These are phyloP conservation scores for Forsythia suspensa DNA, from an alignment of 257 asterid species.

Conservation along the genomic window DNA sequence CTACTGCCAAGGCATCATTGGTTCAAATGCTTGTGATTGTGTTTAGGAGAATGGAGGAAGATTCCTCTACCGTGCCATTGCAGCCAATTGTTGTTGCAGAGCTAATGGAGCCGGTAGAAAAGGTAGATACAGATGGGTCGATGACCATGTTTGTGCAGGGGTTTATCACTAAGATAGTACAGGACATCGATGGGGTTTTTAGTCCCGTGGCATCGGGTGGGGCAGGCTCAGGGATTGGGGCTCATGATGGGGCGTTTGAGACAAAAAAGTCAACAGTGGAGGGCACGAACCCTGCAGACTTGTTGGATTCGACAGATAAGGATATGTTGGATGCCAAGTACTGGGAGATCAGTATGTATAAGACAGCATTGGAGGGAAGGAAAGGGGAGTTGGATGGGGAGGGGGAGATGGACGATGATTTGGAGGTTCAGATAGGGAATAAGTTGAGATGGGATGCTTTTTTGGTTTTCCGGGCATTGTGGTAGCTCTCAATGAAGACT, in stretches of 20 bases:
- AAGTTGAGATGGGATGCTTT: constrained; percentile 95
- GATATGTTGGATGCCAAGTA: constrained; percentile 99
- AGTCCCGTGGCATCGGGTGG: constrained; percentile 66
- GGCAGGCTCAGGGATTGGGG: constrained; percentile 40
- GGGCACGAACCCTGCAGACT: constrained; percentile 93
- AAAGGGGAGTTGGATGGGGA: constrained; percentile 97
- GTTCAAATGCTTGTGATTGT: constrained; percentile 97
- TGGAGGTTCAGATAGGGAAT: constrained; percentile 96
- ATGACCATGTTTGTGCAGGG: constrained; percentile 93
- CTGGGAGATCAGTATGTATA: constrained; percentile 99
- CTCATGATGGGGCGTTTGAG: constrained; percentile 97
- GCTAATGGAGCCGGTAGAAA: constrained; percentile 85
- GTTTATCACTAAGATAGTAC: constrained; percentile 80
- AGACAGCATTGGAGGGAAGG: constrained; percentile 94
- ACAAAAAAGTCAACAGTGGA: constrained; percentile 91
- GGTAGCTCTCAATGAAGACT: constrained; percentile 97
- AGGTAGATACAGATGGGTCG: constrained; percentile 76
- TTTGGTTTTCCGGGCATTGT: constrained; percentile 88
- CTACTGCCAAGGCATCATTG: constrained; percentile 94
- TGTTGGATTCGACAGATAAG: constrained; percentile 96
- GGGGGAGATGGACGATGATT: constrained; percentile 90
- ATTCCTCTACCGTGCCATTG: constrained; percentile 82
- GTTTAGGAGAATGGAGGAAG: constrained; percentile 98
- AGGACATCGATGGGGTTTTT: constrained; percentile 93
- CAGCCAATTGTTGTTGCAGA: constrained; percentile 99